These are phyloP conservation scores for Termitomyces sp. DNA, from an alignment of 768 basidiomycete species.

Conservation along the genomic window DNA sequence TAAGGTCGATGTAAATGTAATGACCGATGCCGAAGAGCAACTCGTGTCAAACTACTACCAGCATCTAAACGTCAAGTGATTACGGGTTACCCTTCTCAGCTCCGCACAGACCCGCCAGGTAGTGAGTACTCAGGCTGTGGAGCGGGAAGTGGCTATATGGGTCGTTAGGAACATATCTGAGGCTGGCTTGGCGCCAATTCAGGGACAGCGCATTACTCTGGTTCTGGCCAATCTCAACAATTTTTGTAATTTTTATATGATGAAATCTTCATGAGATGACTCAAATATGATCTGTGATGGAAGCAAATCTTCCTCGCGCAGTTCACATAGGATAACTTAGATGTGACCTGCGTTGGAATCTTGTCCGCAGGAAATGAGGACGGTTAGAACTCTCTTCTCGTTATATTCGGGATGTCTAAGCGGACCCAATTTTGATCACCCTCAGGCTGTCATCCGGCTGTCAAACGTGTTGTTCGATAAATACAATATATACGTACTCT, in stretches of 20 bases:
- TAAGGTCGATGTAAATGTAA: neutral
- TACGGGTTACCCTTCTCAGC: neutral
- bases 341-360: neutral
- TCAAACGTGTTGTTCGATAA: too few species aligned
- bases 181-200: neutral
- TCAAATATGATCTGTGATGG: too few species aligned
- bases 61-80: neutral
- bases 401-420: too few species aligned
- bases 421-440: too few species aligned
- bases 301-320: too few species aligned
- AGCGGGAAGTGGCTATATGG: neutral
- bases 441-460: too few species aligned
- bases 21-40: conserved; percentile 1
- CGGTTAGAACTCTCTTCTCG: neutral
- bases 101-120: neutral
- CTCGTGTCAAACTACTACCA: neutral
- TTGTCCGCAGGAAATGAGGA: neutral
- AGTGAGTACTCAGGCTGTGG: neutral
- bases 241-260: neutral
- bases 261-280: neutral
- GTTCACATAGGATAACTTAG: too few species aligned
- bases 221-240: neutral
- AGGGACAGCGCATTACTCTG: neutral
- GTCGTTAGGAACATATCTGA: neutral
- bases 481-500: too few species aligned